These are phyloP conservation scores for Lycium barbarum DNA, from an alignment of 257 asterid genomes.

Conservation along the genomic window DNA sequence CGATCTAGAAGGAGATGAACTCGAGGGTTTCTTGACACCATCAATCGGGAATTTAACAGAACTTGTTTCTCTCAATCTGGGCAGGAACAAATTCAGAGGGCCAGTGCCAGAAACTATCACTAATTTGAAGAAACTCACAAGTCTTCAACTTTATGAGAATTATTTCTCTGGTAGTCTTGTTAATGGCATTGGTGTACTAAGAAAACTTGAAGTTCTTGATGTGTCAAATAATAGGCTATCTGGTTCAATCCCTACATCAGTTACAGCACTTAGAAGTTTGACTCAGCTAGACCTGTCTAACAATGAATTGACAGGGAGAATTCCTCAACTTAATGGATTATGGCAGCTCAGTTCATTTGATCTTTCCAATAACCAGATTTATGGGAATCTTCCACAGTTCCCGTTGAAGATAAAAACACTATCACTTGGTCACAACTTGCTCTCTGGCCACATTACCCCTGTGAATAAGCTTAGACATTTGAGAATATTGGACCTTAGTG, in stretches of 20 bases:
- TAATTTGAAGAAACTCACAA: slow-evolving; percentile 43
- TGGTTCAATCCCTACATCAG: slow-evolving; percentile 44
- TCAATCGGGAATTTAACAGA: slow-evolving; percentile 50
- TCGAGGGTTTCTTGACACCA: slow-evolving; percentile 58
- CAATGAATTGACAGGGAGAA: slow-evolving; percentile 47
- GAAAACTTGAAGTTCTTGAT: slow-evolving; percentile 45
- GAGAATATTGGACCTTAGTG: slow-evolving; percentile 45
- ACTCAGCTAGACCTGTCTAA: slow-evolving; percentile 38
- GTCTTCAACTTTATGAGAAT: slow-evolving; percentile 44
- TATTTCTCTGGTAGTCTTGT: slow-evolving; percentile 54
- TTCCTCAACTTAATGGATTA: slow-evolving; percentile 49
- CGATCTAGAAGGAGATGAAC: slow-evolving; percentile 56
- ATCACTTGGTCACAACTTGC: slow-evolving; percentile 40
- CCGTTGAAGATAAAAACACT: slow-evolving; percentile 42
- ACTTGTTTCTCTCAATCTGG: slow-evolving; percentile 44
- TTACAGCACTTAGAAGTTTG: slow-evolving; percentile 42
- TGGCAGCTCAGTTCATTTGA: slow-evolving; percentile 55
- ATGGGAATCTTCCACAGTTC: slow-evolving; percentile 47
- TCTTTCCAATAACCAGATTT: slow-evolving; percentile 49
- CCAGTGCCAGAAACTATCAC: slow-evolving; percentile 47
- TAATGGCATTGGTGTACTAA: slow-evolving; percentile 34
- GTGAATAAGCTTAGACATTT: slow-evolving; percentile 42
- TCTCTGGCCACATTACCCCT: slow-evolving; percentile 45
- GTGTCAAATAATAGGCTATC: slow-evolving; percentile 45
- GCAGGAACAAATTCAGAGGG: slow-evolving; percentile 52